Evolutionary conservation across 805 yeast species (phyloP), one percentile per base, ranked within the genome.

Genomic region (Yarrowia sp.): DNA sequence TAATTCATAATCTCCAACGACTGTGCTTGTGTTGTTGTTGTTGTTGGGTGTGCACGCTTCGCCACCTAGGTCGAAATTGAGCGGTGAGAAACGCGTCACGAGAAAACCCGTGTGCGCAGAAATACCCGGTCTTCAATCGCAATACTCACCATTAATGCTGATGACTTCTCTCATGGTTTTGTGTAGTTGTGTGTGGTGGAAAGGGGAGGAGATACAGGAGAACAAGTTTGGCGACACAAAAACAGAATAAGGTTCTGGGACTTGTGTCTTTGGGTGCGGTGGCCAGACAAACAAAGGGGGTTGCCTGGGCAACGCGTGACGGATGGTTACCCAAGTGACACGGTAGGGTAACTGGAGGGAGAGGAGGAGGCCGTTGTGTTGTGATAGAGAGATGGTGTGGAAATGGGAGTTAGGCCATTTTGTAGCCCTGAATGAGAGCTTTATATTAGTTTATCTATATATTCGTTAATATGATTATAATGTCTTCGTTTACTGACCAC

Each of bases 121-220:
- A 46, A n/a, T 43, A 4, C 8, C 22, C 10, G 11, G 9, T 16
- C 32, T 4, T 22, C 41, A 26, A n/a, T 12, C 19, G 16, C 16
- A 3, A 32, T 50, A 85, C 91, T 74, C 85, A 88, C 92, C 92
- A 80, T 91, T 91, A 77, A 91, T 85, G 83, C 96, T 91, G 78
- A 91, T 90, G 74, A 91, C 97, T 87, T 91, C 97, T 87, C 97
- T 89, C 97, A 91, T 91, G 53, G 32, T 45, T 26, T 26, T 42
- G 41, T 42, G 41, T 42, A 42, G 50, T 59, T 59, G 52, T 59
- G 65, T 59, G 65, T 59, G 38, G 65, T 38, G 35, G 35, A 45
- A 59, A 42, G 65, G 52, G 65, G 52, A 43, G 48, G 41, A 42
- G 43, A 42, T 42, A 59, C 64, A 45, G 49, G 64, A 32, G 46